phyloP scores from a whole-genome alignment of 345 rosid genomes.

The Syzygium jambos region DNA sequence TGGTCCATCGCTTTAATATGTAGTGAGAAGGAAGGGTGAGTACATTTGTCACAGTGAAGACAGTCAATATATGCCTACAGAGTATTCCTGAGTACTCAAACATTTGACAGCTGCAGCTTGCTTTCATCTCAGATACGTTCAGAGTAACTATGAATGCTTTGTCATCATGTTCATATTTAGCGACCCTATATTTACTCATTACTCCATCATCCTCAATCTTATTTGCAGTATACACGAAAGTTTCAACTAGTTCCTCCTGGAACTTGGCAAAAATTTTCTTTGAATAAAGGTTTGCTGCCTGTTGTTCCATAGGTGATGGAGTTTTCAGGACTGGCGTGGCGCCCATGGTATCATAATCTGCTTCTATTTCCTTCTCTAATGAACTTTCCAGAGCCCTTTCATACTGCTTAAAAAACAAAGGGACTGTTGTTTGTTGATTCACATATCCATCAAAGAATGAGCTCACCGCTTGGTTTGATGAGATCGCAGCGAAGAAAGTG shows the following conservation, averaged over 20 bases:
- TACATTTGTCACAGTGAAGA: conserved; percentile 59
- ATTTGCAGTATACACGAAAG: conserved; percentile 58
- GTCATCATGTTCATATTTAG: conserved; percentile 52
- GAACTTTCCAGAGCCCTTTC: conserved; percentile 54
- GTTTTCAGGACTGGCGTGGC: conserved; percentile 44
- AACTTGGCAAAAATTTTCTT: conserved; percentile 52
- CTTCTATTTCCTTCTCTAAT: conserved; percentile 52
- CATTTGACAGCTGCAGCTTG: conserved; percentile 63
- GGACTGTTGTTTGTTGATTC: conserved; percentile 51
- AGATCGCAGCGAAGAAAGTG: conserved; percentile 53
- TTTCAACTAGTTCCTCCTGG: conserved; percentile 70
- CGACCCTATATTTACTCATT: conserved; percentile 39
- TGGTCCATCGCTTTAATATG: conserved; percentile 53
- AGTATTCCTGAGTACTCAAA: conserved; percentile 60
- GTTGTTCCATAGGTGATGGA: conserved; percentile 71
- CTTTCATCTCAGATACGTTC: conserved; percentile 35
- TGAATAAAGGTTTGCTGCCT: conserved; percentile 54
- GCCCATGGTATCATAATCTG: conserved; percentile 52
- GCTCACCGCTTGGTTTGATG: conserved; percentile 44
- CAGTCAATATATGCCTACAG: conserved; percentile 57
- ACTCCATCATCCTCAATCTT: conserved; percentile 44
- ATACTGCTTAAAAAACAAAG: conserved; percentile 48
- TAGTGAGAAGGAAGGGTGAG: conserved; percentile 53
- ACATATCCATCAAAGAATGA: conserved; percentile 59
- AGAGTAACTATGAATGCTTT: conserved; percentile 41